These are phyloP conservation scores for Oryza coarctata DNA, from an alignment of 176 grass and related monocot species.

Conservation along the genomic window DNA sequence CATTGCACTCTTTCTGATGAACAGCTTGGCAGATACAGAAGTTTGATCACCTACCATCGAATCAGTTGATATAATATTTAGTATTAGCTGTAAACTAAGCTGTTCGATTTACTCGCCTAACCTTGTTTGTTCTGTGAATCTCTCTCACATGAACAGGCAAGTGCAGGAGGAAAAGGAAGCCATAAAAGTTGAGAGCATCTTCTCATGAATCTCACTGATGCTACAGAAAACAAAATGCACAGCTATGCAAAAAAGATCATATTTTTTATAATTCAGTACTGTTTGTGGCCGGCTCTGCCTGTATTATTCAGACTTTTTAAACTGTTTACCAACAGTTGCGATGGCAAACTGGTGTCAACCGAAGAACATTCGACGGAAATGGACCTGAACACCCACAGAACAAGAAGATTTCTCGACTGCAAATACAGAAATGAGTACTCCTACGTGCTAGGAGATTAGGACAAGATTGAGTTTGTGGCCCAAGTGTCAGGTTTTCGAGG, in stretches of 20 bases:
- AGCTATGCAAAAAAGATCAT: background rate
- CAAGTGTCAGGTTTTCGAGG: background rate
- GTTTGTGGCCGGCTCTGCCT: background rate
- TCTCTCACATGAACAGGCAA: background rate
- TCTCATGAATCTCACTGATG: background rate
- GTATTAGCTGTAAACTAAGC: background rate
- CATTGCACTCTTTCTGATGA: background rate
- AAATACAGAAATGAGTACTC: background rate
- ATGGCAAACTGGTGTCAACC: background rate
- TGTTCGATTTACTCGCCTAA: background rate
- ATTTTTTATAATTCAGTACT: background rate
- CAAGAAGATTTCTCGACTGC: background rate
- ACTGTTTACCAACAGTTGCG: background rate
- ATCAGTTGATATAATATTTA: background rate
- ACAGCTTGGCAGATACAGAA: slow-evolving; percentile 17
- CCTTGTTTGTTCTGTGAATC: background rate
- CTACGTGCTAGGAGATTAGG: background rate
- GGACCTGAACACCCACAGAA: background rate
- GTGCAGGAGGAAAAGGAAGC: background rate
- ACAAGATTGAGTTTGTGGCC: background rate
- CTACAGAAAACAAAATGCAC: background rate
- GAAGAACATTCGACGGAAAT: background rate
- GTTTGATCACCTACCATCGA: background rate
- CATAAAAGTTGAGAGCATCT: background rate
- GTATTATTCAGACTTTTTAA: background rate